Evolutionary conservation across 257 asterid species (phyloP), one percentile per base, ranked within the genome.

Genomic region (Ilex asprella): DNA sequence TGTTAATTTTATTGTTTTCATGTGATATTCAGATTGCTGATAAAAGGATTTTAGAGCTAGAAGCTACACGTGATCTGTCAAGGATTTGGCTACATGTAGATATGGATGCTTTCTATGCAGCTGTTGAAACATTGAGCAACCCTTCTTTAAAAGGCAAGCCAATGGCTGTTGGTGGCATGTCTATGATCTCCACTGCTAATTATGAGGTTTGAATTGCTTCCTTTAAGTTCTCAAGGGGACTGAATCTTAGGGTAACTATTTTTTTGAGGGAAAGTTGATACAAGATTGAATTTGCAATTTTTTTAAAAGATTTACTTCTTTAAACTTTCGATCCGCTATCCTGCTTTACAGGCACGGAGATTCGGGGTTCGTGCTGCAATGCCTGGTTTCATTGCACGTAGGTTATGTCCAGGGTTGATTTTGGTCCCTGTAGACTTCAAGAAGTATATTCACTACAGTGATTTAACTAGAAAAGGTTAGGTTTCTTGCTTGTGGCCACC

Each of bases 81-180:
- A 89, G 84, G 80, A 79, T 78, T 72, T 93, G 97, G 99, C 76
- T 93, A 39, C 99, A 93, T 57, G 96, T 93, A 65, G 99, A 89
- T 78, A 93, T 93, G 99, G 97, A 93, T 87, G 99, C 99, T 62
- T 93, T 93, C 55, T 93, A 82, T 66, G 99, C 97, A 14, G 95
- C 99, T 58, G 96, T 81, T 70, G 99, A 93, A 64, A 87, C 96
- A 58, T 78, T 87, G 66, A 63, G 83, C 62, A 69, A 89, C 74
- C 96, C 95, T 29, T 76, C 91, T 39, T 73, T 93, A 15, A 41
- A 79, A 62, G 97, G 95, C 46, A 87, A 84, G 75, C 97, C 99
- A 49, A 75, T 92, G 95, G 97, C 99, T 75, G 99, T 92, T 76
- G 99, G 99, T 35, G 55, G 95, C 82, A 76, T 80, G 84, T 92